Conservation (phyloP, 257 asterid species). For the Solanum chiquidenum region DNA sequence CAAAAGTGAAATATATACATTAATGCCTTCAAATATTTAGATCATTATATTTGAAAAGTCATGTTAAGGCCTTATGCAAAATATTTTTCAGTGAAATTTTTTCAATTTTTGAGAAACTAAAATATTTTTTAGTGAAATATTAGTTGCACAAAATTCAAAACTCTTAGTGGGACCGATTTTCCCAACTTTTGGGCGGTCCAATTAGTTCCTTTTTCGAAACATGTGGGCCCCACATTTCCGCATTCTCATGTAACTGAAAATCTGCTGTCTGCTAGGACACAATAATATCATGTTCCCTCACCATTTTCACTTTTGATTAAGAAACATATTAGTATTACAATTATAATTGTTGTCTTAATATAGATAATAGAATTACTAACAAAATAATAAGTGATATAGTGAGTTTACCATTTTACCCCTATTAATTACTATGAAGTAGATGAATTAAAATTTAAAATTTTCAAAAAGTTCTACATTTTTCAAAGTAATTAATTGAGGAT, state of each 20-base stretch:
- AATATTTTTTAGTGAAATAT: no score
- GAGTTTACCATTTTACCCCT: no score
- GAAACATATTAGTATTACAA: background rate
- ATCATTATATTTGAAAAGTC: background rate
- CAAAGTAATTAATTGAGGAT: no score
- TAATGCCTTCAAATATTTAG: background rate
- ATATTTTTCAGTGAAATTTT: no score
- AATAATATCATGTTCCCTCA: background rate
- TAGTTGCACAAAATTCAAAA: background rate
- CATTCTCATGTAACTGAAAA: constrained; percentile 4
- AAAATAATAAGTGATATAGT: no score
- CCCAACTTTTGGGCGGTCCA: background rate
- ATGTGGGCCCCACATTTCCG: constrained; percentile 9
- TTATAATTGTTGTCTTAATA: background rate
- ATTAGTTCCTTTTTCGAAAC: background rate
- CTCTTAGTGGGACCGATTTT: background rate
- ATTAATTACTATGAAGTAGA: no score
- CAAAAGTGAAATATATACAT: no score
- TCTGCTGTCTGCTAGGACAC: background rate
- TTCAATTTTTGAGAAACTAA: no score
- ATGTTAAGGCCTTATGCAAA: background rate
- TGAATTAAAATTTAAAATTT: no score
- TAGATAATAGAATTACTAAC: background rate
- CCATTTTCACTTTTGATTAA: background rate
- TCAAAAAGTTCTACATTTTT: no score